Evolutionary conservation across 305 asterid species (phyloP).

Genomic region (Fraxinus ornus): DNA sequence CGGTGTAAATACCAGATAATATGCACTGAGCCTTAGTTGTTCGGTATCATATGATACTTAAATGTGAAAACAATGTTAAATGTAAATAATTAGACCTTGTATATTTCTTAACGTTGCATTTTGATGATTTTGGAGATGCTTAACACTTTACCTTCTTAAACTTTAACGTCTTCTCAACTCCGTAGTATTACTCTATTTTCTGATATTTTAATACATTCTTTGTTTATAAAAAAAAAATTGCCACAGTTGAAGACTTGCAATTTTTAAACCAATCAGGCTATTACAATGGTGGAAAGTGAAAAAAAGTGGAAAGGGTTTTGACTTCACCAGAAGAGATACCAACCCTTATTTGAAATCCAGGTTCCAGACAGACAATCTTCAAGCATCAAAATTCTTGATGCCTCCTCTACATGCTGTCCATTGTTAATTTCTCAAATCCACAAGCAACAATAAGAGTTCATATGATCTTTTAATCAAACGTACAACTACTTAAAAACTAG

Average conservation of each 20-base stretch:
- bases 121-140: not conserved
- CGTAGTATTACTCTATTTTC: not conserved
- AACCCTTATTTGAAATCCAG: not conserved
- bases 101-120: not conserved
- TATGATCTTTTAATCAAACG: not conserved
- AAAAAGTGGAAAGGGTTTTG: not conserved
- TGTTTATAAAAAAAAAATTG: not conserved
- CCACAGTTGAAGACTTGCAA: not conserved
- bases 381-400: not conserved
- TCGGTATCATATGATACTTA: not conserved
- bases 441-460: not conserved
- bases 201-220: not conserved
- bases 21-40: constrained; percentile 43
- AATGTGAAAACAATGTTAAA: not conserved
- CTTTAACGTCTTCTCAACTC: not conserved
- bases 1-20: constrained; percentile 59
- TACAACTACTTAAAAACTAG: not conserved
- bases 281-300: not conserved
- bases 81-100: not conserved
- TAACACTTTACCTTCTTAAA: not conserved
- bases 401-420: not conserved
- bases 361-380: not conserved
- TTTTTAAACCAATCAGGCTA: not conserved
- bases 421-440: not conserved
- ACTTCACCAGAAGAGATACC: not conserved